Evolutionary conservation across 2,329 filamentous ascomycete species (phyloP), one percentile per base, ranked within the genome.

Genomic region (Phaeosphaeriaceae sp.): DNA sequence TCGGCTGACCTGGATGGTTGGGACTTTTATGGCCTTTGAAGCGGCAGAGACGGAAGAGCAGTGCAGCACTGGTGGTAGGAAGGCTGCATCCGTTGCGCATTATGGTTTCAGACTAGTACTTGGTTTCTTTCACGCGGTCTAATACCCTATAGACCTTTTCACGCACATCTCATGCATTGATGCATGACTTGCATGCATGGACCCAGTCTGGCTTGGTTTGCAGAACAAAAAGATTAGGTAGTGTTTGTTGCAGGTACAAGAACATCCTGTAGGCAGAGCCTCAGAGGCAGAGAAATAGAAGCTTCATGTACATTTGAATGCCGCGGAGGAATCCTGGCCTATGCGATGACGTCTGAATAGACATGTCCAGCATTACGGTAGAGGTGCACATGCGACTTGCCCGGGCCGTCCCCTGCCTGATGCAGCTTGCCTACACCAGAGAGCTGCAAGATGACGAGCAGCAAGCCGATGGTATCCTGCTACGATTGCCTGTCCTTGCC

Each of bases 1-100:
- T 56, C 65, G 27, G 63, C 61, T 45, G 73, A 76, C 61, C 75
- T 85, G 58, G 87, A 90, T 76, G 87, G 87, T 59, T 90, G 88
- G 88, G 85, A 85, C 67, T 82, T 88, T 70, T 90, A 90, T 71
- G 87, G 85, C 70, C 76, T 90, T 56, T 66, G 54, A 58, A 36
- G 22, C 44, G 24, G 49, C 36, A 51, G 47, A 46, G 54, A 55
- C 41, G 33, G 48, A 48, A 51, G 56, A 17, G 51, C 40, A 19
- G 56, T 48, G 54, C 45, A 60, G 61, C 46, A 55, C 53, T 54
- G 53, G 53, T 51, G 57, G 15, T 48, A 44, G 59, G 58, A 56
- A 60, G 61, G 53, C 56, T 51, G 54, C 47, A 53, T 46, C 46
- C 50, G 62, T 57, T 58, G 58, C 64, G 51, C 59, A 58, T 48